phyloP scores from a whole-genome alignment of 208 protist species.

The Acanthamoeba castellanii region DNA sequence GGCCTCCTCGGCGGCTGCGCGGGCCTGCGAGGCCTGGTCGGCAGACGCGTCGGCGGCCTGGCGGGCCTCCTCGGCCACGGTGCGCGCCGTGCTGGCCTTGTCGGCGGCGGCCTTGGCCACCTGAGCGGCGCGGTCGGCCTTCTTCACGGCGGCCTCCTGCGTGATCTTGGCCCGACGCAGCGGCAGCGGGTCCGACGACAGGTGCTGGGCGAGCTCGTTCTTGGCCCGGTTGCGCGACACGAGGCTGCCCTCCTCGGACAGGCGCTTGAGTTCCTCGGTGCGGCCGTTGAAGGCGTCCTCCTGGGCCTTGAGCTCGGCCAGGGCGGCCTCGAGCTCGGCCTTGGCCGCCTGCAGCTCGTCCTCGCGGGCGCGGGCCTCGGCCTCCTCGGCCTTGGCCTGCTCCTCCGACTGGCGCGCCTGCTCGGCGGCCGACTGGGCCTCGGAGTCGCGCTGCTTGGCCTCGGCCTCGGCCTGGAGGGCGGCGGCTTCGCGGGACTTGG shows the following conservation, averaged over 20 bases:
- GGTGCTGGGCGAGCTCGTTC: slow-evolving; percentile 58
- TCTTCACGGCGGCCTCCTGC: slow-evolving; percentile 70
- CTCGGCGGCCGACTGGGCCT: slow-evolving; percentile 11
- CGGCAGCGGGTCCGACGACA: slow-evolving; percentile 25
- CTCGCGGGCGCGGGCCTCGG: neutral
- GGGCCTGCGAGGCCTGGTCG: slow-evolving; percentile 15
- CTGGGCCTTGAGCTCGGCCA: slow-evolving; percentile 74
- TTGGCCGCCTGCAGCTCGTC: slow-evolving; percentile 68
- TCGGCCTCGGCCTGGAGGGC: slow-evolving; percentile 66
- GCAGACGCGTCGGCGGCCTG: neutral
- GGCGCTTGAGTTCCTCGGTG: neutral
- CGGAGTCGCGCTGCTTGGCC: slow-evolving; percentile 14
- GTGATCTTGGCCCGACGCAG: slow-evolving; percentile 16
- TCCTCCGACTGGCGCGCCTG: neutral
- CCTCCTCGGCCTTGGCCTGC: neutral
- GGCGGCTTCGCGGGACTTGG: neutral
- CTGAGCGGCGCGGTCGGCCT: slow-evolving; percentile 69
- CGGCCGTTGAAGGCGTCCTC: slow-evolving; percentile 72
- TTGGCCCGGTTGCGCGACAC: slow-evolving; percentile 72
- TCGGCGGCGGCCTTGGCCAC: slow-evolving; percentile 62
- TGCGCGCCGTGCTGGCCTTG: slow-evolving; percentile 23
- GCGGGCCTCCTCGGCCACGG: neutral
- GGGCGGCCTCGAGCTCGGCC: slow-evolving; percentile 65
- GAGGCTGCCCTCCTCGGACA: slow-evolving; percentile 52
- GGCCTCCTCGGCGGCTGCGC: neutral